Base-by-base conservation (phyloP, 2,329 filamentous ascomycete species). In the Arthroderma sp. region DNA sequence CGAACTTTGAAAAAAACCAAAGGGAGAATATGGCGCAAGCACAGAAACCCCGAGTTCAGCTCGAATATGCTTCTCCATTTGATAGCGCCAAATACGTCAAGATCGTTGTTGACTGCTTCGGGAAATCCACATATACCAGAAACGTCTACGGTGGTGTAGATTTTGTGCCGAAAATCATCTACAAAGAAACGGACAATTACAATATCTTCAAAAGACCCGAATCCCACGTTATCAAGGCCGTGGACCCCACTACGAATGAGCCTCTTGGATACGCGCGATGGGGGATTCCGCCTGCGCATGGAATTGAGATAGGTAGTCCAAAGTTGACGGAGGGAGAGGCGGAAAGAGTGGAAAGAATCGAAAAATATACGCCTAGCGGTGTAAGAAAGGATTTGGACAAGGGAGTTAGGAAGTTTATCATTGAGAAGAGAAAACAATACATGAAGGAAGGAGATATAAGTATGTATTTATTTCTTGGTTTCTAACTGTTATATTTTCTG, bases 361-460 rank as follows among this genome's bases (percentile, higher is more conserved):
- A 40, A 15, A 8, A 34, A 7, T 40, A 29, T 15, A 32, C 43
- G 3, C 43, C 37, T 5, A 22, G 11, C 2, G 9, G 29, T 10
- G 31, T 36, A n/a, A 40, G 40, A 31, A 40, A 6, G 38, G 27
- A 34, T 15, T 34, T 40, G 4, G 36, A 45, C 27, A 6, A 33
- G 22, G 34, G 29, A 28, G 40, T 45, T 34, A 29, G 3, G 4
- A 15, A 22, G 4, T 34, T 29, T 5, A 27, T 44, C 10, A 27
- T 22, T 4, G 36, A 27, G 28, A 44, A 44, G 29, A 32, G 38
- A 31, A 11, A 32, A 4, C 9, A 38, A 22, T 31, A 44, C 8
- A 15, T 22, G 6, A 29, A 9, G 27, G 43, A 44, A 4, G 36
- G 11, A 28, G 43, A 44, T 40, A 44, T 44, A 27, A 45, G 43